Percentiles rank a stretch among this genome's conserved stretches.
phyloP scores from a whole-genome alignment of 2,329 filamentous ascomycete genomes.

The Grosmannia clavigera region DNA sequence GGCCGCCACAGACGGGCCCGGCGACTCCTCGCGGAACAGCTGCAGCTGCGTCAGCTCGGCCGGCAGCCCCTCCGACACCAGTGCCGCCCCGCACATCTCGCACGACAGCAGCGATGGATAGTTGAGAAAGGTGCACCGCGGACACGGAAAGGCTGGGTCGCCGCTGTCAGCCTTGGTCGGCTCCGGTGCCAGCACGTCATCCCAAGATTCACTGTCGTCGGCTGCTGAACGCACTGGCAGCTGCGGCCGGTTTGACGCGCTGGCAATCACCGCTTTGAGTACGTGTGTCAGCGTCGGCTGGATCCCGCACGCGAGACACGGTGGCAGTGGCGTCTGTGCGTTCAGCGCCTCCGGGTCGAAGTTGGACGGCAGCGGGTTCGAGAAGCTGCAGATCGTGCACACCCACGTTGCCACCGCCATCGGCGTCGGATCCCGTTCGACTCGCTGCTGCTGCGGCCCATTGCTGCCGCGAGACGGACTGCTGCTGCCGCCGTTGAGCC shows the following conservation, averaged over 20 bases:
- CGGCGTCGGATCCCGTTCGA: conserved; percentile 15
- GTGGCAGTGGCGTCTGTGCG: conserved; percentile 65
- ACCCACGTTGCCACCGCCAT: conserved; percentile 69
- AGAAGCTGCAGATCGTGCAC: conserved; percentile 90
- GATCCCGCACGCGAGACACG: conserved; percentile 87
- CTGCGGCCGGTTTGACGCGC: conserved; percentile 45
- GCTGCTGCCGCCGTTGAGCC: conserved; percentile 30
- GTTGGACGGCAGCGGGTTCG: conserved; percentile 83
- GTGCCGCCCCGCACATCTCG: conserved; percentile 77
- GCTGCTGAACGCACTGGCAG: neutral
- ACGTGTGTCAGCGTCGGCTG: conserved; percentile 75
- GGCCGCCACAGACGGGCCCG: conserved; percentile 53
- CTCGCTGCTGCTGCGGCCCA: neutral
- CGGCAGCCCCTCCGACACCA: conserved; percentile 42
- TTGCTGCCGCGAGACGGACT: conserved; percentile 32
- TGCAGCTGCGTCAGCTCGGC: conserved; percentile 27
- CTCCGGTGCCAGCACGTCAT: neutral
- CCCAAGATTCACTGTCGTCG: conserved; percentile 3
- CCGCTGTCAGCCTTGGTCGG: conserved; percentile 7
- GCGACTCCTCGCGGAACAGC: conserved; percentile 53
- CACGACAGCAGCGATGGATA: conserved; percentile 76
- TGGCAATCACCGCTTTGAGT: conserved; percentile 74
- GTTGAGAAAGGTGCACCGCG: conserved; percentile 86
- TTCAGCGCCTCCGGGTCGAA: conserved; percentile 79
- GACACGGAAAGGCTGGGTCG: conserved; percentile 50